Base-by-base conservation (phyloP, 108 stramenopile genomes). In the Stephanodiscus triporus region DNA sequence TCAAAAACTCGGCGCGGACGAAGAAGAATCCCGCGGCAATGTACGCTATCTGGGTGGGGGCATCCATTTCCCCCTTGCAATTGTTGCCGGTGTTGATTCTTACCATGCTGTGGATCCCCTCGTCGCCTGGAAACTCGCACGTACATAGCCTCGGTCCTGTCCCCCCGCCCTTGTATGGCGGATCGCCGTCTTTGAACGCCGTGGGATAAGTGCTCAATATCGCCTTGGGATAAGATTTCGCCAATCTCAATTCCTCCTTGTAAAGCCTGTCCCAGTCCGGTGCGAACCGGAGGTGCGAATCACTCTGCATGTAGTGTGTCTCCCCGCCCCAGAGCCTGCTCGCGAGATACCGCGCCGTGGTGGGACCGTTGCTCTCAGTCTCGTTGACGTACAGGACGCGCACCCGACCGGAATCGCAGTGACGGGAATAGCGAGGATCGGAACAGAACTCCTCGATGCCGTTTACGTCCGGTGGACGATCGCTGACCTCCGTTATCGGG, bases 1-100 rank as follows among this genome's bases (percentile, higher is more conserved):
- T 68, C 19, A 99, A 63, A 59, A 98, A 96, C 20, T 80, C 71
- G 2, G 92, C 75, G 29, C 77, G 84, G 20, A 92, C 89, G 68
- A 99, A 93, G 81, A 99, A 94, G 75, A 94, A 97, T 24, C 98
- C 98, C 40, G 98, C 98, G 2, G 95, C 98, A 40, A 97, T 88
- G 30, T 81, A 80, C 38, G 80, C 73, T 40, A 75, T 81, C 51
- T 81, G 73, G 22, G 80, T 59, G 0, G 80, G 80, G 17, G 63
- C 66, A 14, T 36, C 57, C 20, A 68, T 72, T 13, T 76, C 50
- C 3, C 24, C 63, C 13, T 48, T n/a, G 61, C 76, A 80, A 47
- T 60, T 45, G 10, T 58, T 58, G 17, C 88, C 83, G 10, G 77
- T 80, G 70, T 86, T 87, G 38, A 90, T 85, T 6, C 89, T 60